Percentiles rank a stretch among this genome's conserved stretches.
Evolutionary conservation across 2,329 filamentous ascomycete species (phyloP).

Genomic region (Penicillium italicum): DNA sequence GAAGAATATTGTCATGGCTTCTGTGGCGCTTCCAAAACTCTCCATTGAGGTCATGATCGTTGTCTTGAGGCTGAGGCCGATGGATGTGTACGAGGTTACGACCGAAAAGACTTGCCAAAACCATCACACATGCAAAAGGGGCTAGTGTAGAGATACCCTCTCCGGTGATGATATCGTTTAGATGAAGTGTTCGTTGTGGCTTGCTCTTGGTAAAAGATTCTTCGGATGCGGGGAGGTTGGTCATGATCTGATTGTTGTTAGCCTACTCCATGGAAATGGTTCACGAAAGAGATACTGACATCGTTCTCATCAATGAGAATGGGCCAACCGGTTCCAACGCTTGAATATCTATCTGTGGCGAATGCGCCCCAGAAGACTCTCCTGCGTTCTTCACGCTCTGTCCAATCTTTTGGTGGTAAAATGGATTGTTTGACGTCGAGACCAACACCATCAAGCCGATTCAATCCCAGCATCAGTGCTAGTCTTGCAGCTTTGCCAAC

Average conservation of each 20-base stretch:
- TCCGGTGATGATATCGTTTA: constrained; percentile 56
- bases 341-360: constrained; percentile 84
- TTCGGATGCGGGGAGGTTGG: constrained; percentile 77
- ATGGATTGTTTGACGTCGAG: constrained; percentile 92
- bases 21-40: constrained; percentile 95
- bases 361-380: constrained; percentile 96
- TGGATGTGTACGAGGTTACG: constrained; percentile 89
- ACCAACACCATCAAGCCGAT: constrained; percentile 76
- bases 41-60: constrained; percentile 82
- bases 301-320: constrained; percentile 91
- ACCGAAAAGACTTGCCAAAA: constrained; percentile 87
- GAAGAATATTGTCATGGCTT: constrained; percentile 80
- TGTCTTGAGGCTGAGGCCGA: constrained; percentile 74
- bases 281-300: constrained; percentile 41
- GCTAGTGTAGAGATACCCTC: constrained; percentile 72
- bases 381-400: constrained; percentile 83
- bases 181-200: constrained; percentile 65
- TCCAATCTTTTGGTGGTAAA: constrained; percentile 84
- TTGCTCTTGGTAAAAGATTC: constrained; percentile 79
- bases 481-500: constrained; percentile 77
- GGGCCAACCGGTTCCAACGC: constrained; percentile 95
- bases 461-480: constrained; percentile 86
- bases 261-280: neutral
- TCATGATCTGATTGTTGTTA: constrained; percentile 59
- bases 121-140: constrained; percentile 71